phyloP scores from a whole-genome alignment of 352 stramenopile species.

The Pythium brassicae region DNA sequence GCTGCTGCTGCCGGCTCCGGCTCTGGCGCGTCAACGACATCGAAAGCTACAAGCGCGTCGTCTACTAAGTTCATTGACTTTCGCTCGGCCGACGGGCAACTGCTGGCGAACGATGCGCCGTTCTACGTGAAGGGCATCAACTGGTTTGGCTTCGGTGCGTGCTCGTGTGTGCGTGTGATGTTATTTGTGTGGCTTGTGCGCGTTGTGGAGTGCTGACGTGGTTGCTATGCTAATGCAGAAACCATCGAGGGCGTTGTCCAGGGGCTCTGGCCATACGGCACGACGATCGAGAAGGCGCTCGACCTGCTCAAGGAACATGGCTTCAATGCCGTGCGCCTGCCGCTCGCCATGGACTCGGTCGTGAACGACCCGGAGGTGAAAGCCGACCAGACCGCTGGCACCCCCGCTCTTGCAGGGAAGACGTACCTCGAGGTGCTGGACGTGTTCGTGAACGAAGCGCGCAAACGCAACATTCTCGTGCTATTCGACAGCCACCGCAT shows the following conservation, averaged over 20 bases:
- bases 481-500: conserved; percentile 71
- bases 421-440: conserved; percentile 64
- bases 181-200: too few species aligned
- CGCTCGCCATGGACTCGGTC: conserved; percentile 65
- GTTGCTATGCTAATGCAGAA: conserved; percentile 19
- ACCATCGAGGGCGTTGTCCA: conserved; percentile 56
- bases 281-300: conserved; percentile 42
- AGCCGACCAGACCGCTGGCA: conserved; percentile 40
- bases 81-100: conserved; percentile 47
- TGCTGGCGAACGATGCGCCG: conserved; percentile 46
- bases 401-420: conserved; percentile 32
- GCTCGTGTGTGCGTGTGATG: not conserved
- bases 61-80: conserved; percentile 60
- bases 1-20: too few species aligned
- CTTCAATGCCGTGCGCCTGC: conserved; percentile 59
- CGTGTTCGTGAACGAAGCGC: conserved; percentile 42
- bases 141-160: conserved; percentile 56
- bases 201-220: too few species aligned
- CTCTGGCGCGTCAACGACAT: not conserved
- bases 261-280: conserved; percentile 63
- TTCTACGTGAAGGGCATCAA: conserved; percentile 73
- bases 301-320: conserved; percentile 42
- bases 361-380: conserved; percentile 39
- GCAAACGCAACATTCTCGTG: conserved; percentile 63
- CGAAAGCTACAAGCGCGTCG: conserved; percentile 1